A percentile compares a stretch with the other conserved stretches of the same genome.
Evolutionary conservation across 805 yeast species (phyloP).

Genomic region (Lachancea thermotolerans): DNA sequence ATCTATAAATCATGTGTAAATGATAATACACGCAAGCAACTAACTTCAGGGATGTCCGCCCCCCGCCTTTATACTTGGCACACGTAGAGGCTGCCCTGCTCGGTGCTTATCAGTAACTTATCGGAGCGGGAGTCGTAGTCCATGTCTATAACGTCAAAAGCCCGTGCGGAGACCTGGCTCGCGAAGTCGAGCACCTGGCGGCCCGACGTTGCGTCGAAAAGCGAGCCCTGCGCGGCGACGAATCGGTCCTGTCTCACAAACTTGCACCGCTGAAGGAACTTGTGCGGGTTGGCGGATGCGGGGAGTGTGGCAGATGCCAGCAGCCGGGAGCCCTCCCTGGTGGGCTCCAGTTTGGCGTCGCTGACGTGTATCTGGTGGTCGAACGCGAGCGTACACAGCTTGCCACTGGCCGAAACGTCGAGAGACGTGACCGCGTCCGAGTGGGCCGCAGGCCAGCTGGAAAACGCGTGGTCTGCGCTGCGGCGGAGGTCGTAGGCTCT

Average conservation of each 20-base stretch:
- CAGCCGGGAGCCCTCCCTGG: neutral
- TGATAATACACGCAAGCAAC: neutral
- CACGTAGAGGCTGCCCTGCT: conserved; percentile 2
- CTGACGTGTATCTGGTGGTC: conserved; percentile 2
- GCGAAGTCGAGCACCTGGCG: neutral
- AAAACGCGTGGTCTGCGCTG: neutral
- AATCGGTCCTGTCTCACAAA: conserved; percentile 2
- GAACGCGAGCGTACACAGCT: conserved; percentile 7
- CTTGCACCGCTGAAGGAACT: conserved; percentile 3
- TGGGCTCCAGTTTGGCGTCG: conserved; percentile 4
- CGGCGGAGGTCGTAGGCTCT: conserved; percentile 45
- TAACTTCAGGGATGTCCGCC: no score
- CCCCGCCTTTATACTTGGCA: neutral
- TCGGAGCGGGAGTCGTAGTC: conserved; percentile 4
- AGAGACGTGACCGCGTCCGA: conserved; percentile 5
- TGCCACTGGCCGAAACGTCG: conserved; percentile 1
- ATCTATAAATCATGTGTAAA: neutral
- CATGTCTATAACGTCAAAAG: conserved; percentile 3
- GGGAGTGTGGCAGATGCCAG: neutral
- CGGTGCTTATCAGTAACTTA: conserved; percentile 1
- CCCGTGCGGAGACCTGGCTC: neutral
- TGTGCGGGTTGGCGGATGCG: neutral
- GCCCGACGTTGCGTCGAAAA: conserved; percentile 5
- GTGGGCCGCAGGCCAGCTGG: conserved; percentile 1
- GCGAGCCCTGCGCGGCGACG: conserved; percentile 1